phyloP scores from a whole-genome alignment of 2,329 filamentous ascomycete genomes.

The Hirsutella minnesotensis region DNA sequence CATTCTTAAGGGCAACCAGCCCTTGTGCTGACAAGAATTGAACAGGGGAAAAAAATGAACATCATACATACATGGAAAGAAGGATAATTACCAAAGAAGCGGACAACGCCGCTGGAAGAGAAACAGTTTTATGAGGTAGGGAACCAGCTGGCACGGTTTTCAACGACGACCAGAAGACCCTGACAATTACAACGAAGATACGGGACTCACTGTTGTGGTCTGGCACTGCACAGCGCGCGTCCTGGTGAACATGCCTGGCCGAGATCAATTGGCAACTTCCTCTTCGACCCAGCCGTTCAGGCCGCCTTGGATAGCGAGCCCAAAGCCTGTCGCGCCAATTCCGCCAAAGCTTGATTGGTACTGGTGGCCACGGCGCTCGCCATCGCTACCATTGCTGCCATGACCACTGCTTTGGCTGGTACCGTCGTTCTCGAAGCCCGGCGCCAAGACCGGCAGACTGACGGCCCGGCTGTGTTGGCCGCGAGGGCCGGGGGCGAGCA shows the following conservation, averaged over 20 bases:
- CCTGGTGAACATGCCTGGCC: constrained; percentile 3
- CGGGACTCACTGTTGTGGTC: constrained; percentile 18
- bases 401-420: constrained; percentile 37
- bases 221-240: constrained; percentile 12
- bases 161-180: constrained; percentile 11
- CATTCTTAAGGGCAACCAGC: neutral
- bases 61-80: constrained; percentile 21
- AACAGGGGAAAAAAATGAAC: constrained; percentile 11
- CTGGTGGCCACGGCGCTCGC: constrained; percentile 51
- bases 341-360: constrained; percentile 53
- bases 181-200: constrained; percentile 32
- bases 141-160: constrained; percentile 7
- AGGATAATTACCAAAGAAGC: constrained; percentile 18
- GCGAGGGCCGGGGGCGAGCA: constrained; percentile 57
- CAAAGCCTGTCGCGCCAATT: constrained; percentile 44
- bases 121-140: constrained; percentile 4
- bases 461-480: constrained; percentile 69
- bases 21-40: neutral
- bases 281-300: constrained; percentile 59
- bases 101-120: constrained; percentile 4
- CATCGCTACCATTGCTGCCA: constrained; percentile 32
- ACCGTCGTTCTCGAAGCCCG: constrained; percentile 49
- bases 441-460: constrained; percentile 65
- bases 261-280: constrained; percentile 44
- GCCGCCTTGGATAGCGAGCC: constrained; percentile 50